Percentiles rank a stretch among this genome's conserved stretches.
Evolutionary conservation across 768 basidiomycete species (phyloP).

Genomic region (Scleroderma bovista): DNA sequence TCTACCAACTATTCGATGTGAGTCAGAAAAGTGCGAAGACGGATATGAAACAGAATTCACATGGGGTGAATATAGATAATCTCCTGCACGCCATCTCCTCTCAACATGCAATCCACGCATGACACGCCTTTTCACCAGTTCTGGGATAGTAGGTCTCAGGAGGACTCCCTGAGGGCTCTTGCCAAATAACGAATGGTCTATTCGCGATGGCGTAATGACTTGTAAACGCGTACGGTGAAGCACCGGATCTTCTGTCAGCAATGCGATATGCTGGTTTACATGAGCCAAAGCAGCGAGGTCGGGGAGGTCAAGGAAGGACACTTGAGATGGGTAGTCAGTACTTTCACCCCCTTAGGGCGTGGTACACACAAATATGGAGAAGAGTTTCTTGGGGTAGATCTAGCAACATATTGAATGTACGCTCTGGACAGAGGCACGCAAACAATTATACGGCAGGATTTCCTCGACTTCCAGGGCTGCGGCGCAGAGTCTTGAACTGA

Average conservation of each 20-base stretch:
- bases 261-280: constrained; percentile 41
- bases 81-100: constrained; percentile 58
- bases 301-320: constrained; percentile 68
- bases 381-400: constrained; percentile 51
- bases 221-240: constrained; percentile 57
- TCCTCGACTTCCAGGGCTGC: too few species aligned
- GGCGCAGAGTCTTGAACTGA: too few species aligned
- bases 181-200: constrained; percentile 61
- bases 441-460: too few species aligned
- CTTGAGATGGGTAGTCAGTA: constrained; percentile 27
- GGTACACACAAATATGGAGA: constrained; percentile 55
- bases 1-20: constrained; percentile 46
- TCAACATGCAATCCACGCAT: constrained; percentile 65
- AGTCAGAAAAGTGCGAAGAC: background rate
- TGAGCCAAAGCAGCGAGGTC: constrained; percentile 54
- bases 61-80: constrained; percentile 56
- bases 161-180: constrained; percentile 48
- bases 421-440: background rate
- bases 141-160: constrained; percentile 58
- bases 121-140: constrained; percentile 65
- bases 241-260: constrained; percentile 55
- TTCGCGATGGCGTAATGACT: constrained; percentile 60
- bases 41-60: constrained; percentile 31
- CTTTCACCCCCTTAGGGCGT: background rate
- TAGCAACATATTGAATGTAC: constrained; percentile 13